Base-by-base conservation (phyloP, 2,329 filamentous ascomycete species). In the Chrysoporthe cubensis region DNA sequence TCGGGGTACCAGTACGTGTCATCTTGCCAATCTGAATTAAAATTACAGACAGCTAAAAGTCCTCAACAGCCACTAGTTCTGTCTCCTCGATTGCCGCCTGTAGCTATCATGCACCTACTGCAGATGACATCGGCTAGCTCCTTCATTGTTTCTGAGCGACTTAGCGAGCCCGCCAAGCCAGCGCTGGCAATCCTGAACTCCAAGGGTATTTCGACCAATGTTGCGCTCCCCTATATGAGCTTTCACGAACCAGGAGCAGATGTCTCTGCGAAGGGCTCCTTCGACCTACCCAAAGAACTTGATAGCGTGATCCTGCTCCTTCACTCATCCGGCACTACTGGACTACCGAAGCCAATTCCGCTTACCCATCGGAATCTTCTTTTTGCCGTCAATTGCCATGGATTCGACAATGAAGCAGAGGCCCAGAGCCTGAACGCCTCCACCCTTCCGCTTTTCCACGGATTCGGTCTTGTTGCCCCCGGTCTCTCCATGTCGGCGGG, bases 371-470 rank as follows among this genome's bases (percentile, higher is more conserved):
- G 52, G 11, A 64, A 52, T 32, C 32, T 64, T 14, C 61, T 64
- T 34, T 48, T 48, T 4, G 50, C 50, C 52, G 48, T 50, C 9
- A 42, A 40, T 34, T 64, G 61, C 48, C 61, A 64, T 34, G 34
- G 48, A 18, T 40, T 9, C 8, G 50, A n/a, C 13, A 26, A 42
- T 21, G 6, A 6, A 18, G 61, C 46, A 32, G 48, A 56, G 18
- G 37, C 52, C 2, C 18, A 64, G 11, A 44, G 46, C 1, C 48
- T 64, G 13, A 64, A 64, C 26, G 37, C 52, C 14, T 54, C n/a
- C 11, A 56, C 52, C 18, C 61, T 64, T 40, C 61, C 61, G 14
- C n/a, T 64, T 2, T 64, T 52, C 26, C 61, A 64, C 16, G 61
- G 61, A 32, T 64, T 64, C 37, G 48, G 61, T 16, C 26, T 64